Conservation (phyloP, 2,329 filamentous ascomycete genomes). For the Fusarium guadeloupense region DNA sequence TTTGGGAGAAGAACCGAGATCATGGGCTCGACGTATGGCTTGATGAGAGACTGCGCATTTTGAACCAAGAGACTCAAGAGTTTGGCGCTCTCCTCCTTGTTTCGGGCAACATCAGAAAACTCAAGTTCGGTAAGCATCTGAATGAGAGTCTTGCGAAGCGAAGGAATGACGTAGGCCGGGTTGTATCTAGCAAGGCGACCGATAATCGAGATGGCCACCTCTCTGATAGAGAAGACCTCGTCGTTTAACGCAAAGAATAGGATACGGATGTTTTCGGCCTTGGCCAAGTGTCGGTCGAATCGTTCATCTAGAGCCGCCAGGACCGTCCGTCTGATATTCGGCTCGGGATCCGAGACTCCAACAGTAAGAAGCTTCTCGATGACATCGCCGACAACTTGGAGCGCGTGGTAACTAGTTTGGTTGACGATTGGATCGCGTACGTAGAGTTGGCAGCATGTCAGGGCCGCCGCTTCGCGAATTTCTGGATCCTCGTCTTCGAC, state of each 20-base stretch:
- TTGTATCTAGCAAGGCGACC: conserved; percentile 91
- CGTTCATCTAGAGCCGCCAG: conserved; percentile 88
- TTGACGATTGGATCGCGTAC: conserved; percentile 97
- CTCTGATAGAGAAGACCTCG: conserved; percentile 89
- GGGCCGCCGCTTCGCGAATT: conserved; percentile 90
- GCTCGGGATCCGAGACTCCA: conserved; percentile 89
- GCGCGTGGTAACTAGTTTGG: conserved; percentile 95
- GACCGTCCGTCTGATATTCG: conserved; percentile 88
- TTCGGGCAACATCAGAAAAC: conserved; percentile 91
- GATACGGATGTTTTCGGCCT: conserved; percentile 96
- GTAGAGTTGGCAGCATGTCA: conserved; percentile 98
- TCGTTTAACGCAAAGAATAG: conserved; percentile 96
- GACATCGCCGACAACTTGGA: conserved; percentile 96
- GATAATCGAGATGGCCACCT: conserved; percentile 96
- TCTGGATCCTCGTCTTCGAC: conserved; percentile 95
- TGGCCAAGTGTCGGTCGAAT: conserved; percentile 95
- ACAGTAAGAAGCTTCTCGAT: conserved; percentile 97
- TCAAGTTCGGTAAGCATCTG: conserved; percentile 96
- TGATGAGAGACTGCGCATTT: conserved; percentile 91
- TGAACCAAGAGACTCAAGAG: conserved; percentile 91
- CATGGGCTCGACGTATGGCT: conserved; percentile 97
- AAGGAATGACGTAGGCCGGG: conserved; percentile 96
- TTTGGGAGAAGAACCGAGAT: conserved; percentile 94
- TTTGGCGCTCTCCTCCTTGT: conserved; percentile 96
- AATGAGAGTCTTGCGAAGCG: conserved; percentile 91